Evolutionary conservation across 2,329 filamentous ascomycete genomes (phyloP), one percentile per base, ranked within the genome.

Genomic region (Fonsecaea nubica): DNA sequence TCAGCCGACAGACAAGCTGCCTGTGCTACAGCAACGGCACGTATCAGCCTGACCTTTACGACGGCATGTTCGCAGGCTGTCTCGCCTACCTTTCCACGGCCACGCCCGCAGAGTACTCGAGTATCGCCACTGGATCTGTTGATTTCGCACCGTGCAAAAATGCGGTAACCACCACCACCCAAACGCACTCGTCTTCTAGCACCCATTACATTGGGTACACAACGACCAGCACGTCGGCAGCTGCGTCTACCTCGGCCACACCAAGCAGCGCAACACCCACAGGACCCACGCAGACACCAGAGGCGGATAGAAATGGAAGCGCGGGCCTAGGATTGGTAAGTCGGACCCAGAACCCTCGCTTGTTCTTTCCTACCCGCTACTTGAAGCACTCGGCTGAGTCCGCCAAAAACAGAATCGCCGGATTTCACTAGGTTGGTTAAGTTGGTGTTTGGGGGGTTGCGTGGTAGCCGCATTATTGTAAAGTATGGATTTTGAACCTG

Each of bases 131-230:
- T 9, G 35, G 32, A 21, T 56, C 53, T 36, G 25, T 33, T 18
- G 30, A 33, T 36, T 30, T 30, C 6, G 32, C 53, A 58, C 53
- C 54, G 25, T 85, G 12, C 45, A 50, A 50, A 10, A 50, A 50
- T 8, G 18, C 25, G 18, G 45, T 3, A 25, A 25, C 45, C 6
- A 50, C 45, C 6, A 50, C 45, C 3, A 50, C 45, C 42, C n/a
- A 48, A 10, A 6, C 42, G 15, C 18, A 18, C 7, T 50, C 45
- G 6, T 50, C 45, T 10, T 25, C 21, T 4, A 25, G 45, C 9
- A 50, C 45, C 21, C 45, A 50, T 25, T 50, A 50, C 21, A 50
- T 50, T 10, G 45, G 45, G 18, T 21, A 12, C 18, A 25, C 25
- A 10, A 50, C 45, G 7, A 50, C 6, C 45, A 50, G 45, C 45